phyloP scores from a whole-genome alignment of 768 basidiomycete species.

The Serendipita vermifera region DNA sequence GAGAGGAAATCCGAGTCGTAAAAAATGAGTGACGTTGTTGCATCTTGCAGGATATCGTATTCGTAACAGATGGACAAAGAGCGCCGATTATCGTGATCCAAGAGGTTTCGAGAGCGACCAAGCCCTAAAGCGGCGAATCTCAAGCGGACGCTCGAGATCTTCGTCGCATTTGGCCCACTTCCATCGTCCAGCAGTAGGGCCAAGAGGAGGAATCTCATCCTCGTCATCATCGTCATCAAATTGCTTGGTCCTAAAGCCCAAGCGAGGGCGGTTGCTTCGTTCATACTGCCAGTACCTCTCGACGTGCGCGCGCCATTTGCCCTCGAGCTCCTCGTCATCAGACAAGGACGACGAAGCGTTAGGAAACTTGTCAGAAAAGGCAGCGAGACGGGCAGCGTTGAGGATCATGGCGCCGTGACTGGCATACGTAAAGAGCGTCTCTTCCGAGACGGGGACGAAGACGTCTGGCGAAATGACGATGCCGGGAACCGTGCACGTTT shows the following conservation, averaged over 20 bases:
- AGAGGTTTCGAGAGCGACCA: neutral
- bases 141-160: neutral
- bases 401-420: conserved; percentile 2
- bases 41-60: too few species aligned
- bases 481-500: conserved; percentile 2
- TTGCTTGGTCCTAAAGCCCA: neutral
- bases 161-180: neutral
- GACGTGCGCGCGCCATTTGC: neutral
- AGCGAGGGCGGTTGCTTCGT: neutral
- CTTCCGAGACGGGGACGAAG: neutral
- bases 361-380: neutral
- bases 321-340: neutral
- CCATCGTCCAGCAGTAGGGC: neutral
- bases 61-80: too few species aligned
- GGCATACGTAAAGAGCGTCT: neutral
- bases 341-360: neutral
- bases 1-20: too few species aligned
- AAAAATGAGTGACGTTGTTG: too few species aligned
- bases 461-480: neutral
- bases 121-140: neutral
- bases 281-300: conserved; percentile 1
- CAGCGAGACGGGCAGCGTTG: neutral
- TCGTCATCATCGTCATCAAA: conserved; percentile 2
- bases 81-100: neutral
- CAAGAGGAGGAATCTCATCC: neutral